phyloP scores from a whole-genome alignment of 2,329 filamentous ascomycete genomes.

The Penicillium sp. region DNA sequence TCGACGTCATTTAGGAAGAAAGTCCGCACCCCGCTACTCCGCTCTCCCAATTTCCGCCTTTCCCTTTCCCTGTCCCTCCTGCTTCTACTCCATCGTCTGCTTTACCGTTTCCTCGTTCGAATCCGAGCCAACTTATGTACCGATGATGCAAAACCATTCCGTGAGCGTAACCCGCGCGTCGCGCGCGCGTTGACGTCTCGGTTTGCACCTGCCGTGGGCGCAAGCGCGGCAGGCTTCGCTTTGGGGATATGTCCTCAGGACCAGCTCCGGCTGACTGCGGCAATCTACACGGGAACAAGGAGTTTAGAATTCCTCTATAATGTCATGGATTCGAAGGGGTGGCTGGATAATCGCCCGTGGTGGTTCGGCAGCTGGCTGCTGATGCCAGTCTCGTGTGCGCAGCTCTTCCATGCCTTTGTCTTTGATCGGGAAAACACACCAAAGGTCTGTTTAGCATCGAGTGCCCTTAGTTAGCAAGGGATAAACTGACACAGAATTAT shows the following conservation, averaged over 20 bases:
- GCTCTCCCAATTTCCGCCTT: conserved; percentile 73
- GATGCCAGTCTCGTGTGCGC: conserved; percentile 76
- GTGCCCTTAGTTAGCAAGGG: conserved; percentile 29
- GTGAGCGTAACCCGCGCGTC: conserved; percentile 79
- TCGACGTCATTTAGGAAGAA: conserved; percentile 38
- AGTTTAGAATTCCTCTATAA: conserved; percentile 90
- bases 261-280: conserved; percentile 76
- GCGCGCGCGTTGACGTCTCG: conserved; percentile 77
- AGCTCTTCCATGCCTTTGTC: conserved; percentile 76
- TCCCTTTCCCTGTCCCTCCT: conserved; percentile 84
- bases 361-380: conserved; percentile 87
- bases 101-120: conserved; percentile 86
- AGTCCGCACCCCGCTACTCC: conserved; percentile 50
- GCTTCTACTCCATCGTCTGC: conserved; percentile 83
- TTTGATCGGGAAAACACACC: conserved; percentile 79
- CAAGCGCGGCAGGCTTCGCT: conserved; percentile 82
- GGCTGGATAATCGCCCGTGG: conserved; percentile 72
- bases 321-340: conserved; percentile 74
- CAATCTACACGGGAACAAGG: conserved; percentile 80
- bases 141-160: conserved; percentile 79
- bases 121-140: conserved; percentile 79
- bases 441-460: conserved; percentile 51
- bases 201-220: conserved; percentile 87
- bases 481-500: conserved; percentile 5
- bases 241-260: conserved; percentile 76